Percentiles rank a stretch among this genome's conserved stretches.
Evolutionary conservation across 2,329 filamentous ascomycete genomes (phyloP).

Genomic region (Gyromitra esculenta): DNA sequence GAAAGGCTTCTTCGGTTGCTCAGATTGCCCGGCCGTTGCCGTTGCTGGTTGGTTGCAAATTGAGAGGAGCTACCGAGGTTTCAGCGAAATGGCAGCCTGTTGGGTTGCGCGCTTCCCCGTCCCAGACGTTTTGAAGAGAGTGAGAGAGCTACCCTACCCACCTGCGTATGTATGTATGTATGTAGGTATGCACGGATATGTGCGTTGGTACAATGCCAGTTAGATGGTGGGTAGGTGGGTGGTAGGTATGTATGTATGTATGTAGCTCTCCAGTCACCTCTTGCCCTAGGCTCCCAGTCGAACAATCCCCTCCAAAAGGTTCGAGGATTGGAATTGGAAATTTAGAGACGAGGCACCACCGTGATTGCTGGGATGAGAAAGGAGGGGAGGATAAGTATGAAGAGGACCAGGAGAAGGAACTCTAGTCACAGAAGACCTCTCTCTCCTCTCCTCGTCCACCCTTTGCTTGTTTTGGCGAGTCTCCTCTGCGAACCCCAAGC

Average conservation of each 20-base stretch:
- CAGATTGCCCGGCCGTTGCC: constrained; percentile 44
- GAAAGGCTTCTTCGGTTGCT: constrained; percentile 33
- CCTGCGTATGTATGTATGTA: not conserved
- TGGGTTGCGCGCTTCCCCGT: not conserved
- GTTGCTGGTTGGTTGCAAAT: constrained; percentile 46
- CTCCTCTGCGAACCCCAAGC: not conserved
- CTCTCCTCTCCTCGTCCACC: not conserved
- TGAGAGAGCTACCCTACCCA: not conserved
- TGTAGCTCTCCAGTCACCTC: not conserved
- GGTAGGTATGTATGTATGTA: too few relatives aligned
- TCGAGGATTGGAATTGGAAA: constrained; percentile 10
- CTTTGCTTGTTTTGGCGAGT: constrained; percentile 33
- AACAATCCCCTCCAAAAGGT: constrained; percentile 3
- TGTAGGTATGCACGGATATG: constrained; percentile 7
- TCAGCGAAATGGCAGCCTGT: constrained; percentile 32
- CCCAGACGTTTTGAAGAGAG: constrained; percentile 7
- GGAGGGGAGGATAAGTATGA: not conserved
- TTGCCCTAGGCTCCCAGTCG: not conserved
- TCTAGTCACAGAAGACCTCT: constrained; percentile 25
- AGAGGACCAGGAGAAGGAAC: constrained; percentile 8
- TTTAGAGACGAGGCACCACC: not conserved
- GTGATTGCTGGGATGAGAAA: not conserved
- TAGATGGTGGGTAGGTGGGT: not conserved
- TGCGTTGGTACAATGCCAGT: not conserved
- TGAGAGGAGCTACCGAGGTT: constrained; percentile 46